These are phyloP conservation scores for Aquanectria penicillioides DNA, from an alignment of 2,329 filamentous ascomycete species.

Conservation along the genomic window DNA sequence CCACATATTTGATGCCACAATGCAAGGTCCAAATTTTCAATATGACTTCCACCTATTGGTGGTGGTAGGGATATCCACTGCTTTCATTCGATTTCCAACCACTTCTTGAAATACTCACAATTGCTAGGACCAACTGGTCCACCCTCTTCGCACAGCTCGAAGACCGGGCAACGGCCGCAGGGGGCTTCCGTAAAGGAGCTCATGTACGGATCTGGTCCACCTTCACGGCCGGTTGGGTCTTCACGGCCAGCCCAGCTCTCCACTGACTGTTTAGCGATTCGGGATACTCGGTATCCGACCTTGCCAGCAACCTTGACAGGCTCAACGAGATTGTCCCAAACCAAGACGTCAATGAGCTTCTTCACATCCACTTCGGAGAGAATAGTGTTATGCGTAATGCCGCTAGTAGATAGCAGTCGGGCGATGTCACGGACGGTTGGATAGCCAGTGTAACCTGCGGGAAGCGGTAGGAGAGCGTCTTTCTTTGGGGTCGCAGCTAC, in stretches of 20 bases:
- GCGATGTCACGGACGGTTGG: constrained; percentile 85
- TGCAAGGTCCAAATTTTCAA: neutral
- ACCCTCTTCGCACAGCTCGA: constrained; percentile 89
- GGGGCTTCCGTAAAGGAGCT: constrained; percentile 90
- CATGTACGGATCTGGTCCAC: constrained; percentile 55
- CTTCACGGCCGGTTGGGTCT: constrained; percentile 48
- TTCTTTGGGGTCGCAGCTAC: constrained; percentile 39
- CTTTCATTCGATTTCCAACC: constrained; percentile 71
- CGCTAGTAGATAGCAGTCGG: constrained; percentile 73
- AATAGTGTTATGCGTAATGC: constrained; percentile 77
- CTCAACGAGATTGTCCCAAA: constrained; percentile 88
- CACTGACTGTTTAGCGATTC: constrained; percentile 57
- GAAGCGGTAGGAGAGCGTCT: constrained; percentile 61
- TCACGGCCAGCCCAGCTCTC: constrained; percentile 54
- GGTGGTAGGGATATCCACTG: no score
- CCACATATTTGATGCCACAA: neutral
- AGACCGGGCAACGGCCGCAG: constrained; percentile 92
- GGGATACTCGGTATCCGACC: constrained; percentile 63
- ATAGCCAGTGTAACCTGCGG: constrained; percentile 78
- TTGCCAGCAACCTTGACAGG: constrained; percentile 60
- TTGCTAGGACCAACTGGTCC: constrained; percentile 90
- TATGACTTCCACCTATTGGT: no score
- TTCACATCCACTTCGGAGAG: constrained; percentile 80
- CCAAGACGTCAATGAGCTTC: constrained; percentile 86
- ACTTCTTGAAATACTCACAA: constrained; percentile 91